These are phyloP conservation scores for Linnemannia elongata DNA, from an alignment of 192 early-diverging fungal genomes.

Conservation along the genomic window DNA sequence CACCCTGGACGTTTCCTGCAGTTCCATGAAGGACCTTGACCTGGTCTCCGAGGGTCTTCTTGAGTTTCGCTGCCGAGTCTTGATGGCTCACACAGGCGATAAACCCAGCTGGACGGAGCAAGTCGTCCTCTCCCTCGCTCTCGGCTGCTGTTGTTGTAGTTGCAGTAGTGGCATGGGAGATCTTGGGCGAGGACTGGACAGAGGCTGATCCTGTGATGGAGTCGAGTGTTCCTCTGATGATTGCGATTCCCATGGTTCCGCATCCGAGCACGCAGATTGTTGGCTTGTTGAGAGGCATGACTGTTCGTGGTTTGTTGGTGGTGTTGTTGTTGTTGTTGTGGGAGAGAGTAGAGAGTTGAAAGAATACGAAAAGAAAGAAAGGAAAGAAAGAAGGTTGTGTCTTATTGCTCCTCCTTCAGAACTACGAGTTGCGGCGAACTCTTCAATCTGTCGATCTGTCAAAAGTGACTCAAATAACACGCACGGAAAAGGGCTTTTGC, in stretches of 20 bases:
- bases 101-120: slow-evolving; percentile 55
- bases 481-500: no score
- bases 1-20: slow-evolving; percentile 59
- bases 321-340: background rate
- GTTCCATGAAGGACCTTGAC: slow-evolving; percentile 45
- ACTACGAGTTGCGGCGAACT: background rate
- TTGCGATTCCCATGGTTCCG: slow-evolving; percentile 69
- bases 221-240: slow-evolving; percentile 63
- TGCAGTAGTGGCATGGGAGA: slow-evolving; percentile 34
- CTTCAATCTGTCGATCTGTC: background rate
- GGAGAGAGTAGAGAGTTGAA: background rate
- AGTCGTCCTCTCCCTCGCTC: background rate
- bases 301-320: slow-evolving; percentile 5
- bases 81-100: slow-evolving; percentile 61
- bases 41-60: slow-evolving; percentile 34
- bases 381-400: background rate
- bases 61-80: slow-evolving; percentile 55
- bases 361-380: background rate
- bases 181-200: slow-evolving; percentile 23
- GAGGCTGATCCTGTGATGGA: slow-evolving; percentile 19
- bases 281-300: slow-evolving; percentile 42
- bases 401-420: background rate
- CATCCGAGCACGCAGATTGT: slow-evolving; percentile 64
- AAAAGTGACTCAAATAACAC: background rate
- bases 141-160: background rate